phyloP scores from a whole-genome alignment of 257 asterid species.

The Nicotiana otophora region DNA sequence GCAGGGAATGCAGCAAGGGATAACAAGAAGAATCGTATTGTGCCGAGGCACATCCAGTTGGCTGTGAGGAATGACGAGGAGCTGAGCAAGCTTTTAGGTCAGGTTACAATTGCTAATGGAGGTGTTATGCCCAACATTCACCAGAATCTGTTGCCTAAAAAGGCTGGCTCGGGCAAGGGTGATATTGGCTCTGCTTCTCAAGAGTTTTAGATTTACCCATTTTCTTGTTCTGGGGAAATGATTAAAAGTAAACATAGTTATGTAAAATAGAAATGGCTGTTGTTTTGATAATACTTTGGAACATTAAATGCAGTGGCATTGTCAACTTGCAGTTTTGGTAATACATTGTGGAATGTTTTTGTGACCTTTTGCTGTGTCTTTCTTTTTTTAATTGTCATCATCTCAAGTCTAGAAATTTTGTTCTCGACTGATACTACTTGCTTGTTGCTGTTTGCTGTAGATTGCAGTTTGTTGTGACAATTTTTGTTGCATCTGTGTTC shows the following conservation, averaged over 20 bases:
- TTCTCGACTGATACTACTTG: not conserved
- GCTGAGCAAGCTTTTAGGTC: conserved; percentile 15
- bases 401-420: not conserved
- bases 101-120: conserved; percentile 14
- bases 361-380: not conserved
- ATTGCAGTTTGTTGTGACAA: not conserved
- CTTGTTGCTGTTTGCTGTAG: not conserved
- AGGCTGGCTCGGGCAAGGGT: not conserved
- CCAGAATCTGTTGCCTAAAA: conserved; percentile 12
- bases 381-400: too few relatives aligned
- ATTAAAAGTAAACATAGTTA: not conserved
- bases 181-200: conserved; percentile 17
- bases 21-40: conserved; percentile 13
- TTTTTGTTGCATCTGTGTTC: not conserved
- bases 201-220: conserved; percentile 2
- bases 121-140: conserved; percentile 13
- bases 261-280: not conserved
- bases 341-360: not conserved
- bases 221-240: not conserved
- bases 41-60: conserved; percentile 13
- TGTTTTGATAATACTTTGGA: not conserved
- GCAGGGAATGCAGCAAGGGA: conserved; percentile 19
- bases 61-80: conserved; percentile 17
- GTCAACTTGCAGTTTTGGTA: not conserved
- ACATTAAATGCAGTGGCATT: not conserved